Evolutionary conservation across 768 basidiomycete genomes (phyloP).

Genomic region (Postia placenta): DNA sequence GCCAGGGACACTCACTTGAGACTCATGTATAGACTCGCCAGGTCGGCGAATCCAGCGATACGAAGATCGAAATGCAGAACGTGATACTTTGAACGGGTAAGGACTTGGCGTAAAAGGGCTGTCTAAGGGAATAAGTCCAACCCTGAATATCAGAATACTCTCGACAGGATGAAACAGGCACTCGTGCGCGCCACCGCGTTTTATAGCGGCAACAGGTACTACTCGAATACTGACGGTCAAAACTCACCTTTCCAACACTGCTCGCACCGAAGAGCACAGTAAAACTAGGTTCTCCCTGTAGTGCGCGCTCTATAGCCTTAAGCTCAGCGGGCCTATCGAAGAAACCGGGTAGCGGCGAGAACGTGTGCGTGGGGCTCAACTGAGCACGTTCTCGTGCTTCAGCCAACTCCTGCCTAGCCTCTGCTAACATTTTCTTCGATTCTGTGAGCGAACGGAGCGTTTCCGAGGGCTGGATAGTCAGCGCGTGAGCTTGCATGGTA

Average conservation of each 20-base stretch:
- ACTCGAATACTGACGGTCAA: neutral
- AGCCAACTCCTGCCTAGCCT: constrained; percentile 67
- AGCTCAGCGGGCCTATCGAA: constrained; percentile 64
- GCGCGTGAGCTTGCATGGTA: constrained; percentile 7
- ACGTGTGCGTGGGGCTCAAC: constrained; percentile 68
- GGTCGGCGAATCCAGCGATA: constrained; percentile 79
- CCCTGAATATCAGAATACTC: neutral
- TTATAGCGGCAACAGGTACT: too few relatives aligned
- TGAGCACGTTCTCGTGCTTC: constrained; percentile 64
- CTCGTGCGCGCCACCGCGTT: too few relatives aligned
- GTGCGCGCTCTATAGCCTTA: constrained; percentile 53
- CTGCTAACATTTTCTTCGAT: constrained; percentile 68
- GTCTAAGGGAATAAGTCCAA: constrained; percentile 38
- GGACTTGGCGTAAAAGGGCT: constrained; percentile 70
- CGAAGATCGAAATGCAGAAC: constrained; percentile 82
- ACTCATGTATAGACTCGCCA: constrained; percentile 70
- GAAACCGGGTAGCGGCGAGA: constrained; percentile 71
- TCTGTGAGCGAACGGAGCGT: constrained; percentile 77
- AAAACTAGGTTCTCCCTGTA: constrained; percentile 72
- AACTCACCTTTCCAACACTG: constrained; percentile 73
- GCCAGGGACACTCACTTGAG: constrained; percentile 27
- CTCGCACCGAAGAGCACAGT: constrained; percentile 78
- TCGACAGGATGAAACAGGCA: too few relatives aligned
- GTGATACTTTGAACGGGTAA: constrained; percentile 62
- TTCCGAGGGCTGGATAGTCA: constrained; percentile 55